Evolutionary conservation across 148 eudicot genomes (phyloP), one percentile per base, ranked within the genome.

Genomic region (Cornus kousa): DNA sequence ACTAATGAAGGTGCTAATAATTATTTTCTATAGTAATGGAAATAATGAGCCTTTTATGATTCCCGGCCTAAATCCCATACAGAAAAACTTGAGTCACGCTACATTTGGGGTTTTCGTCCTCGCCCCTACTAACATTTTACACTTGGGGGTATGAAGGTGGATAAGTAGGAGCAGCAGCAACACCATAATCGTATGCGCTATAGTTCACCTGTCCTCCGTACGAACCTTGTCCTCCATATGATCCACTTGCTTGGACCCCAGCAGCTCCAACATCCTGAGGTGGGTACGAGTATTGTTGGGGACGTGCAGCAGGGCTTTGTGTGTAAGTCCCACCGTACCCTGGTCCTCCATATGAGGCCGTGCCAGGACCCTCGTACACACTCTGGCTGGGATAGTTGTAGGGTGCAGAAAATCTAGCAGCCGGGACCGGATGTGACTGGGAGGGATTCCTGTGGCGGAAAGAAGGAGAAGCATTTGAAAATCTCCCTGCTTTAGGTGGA

Each of bases 341-440:
- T 1, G 85, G 24, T 23, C 74, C 79, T 78, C 74, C 79, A 80
- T 85, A 86, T 2, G 85, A 59, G 23, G 83, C 50, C 37, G 82
- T 20, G 65, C 76, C 66, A 28, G 72, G 82, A 40, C 79, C 82
- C 1, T 85, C 84, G 35, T 88, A 86, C 66, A 84, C 74, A 68
- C 72, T 33, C 68, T 68, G 89, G 78, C 75, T 76, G 39, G 89
- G 77, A 33, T 87, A 83, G 80, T 59, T 80, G 80, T 87, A 85
- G 1, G 83, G 74, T 32, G 74, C 71, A 0, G 82, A 35, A 81
- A 78, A 81, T 67, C 82, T 84, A 14, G 86, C 68, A 53, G 79
- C 89, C 2, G 86, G 80, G 31, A 80, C 77, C 66, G 71, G 88
- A 16, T 68, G 75, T 62, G 72, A 31, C 48, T 50, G 75, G 33